Evolutionary conservation across 192 early-diverging fungal species (phyloP), one percentile per base, ranked within the genome.

Genomic region (Gryganskiella cystojenkinii): DNA sequence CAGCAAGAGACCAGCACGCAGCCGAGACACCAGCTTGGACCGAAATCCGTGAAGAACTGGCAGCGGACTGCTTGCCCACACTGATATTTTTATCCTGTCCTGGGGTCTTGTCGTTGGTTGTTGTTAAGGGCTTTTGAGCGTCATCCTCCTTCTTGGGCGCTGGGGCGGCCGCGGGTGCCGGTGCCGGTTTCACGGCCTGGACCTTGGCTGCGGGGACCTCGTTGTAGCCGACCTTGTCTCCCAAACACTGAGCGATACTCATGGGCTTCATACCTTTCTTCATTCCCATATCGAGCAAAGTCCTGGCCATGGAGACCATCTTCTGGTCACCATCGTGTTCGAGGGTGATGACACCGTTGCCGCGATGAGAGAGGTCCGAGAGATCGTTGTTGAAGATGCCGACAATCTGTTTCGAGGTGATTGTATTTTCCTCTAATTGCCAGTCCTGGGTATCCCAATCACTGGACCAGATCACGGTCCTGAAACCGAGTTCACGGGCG

Each of bases 381-480:
- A 78, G 54, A 24, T 31, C 73, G 14, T 62, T 35, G 10, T 78
- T 78, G 61, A 78, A 78, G 61, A 78, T 67, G 6, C 46, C 24
- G 17, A 68, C 60, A 15, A 78, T 54, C 19, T 78, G 53, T 30
- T 63, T 78, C 17, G 44, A 22, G 15, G 61, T 52, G 47, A 78
- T 69, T 11, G 60, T 68, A 14, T 78, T 49, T n/a, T 78, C 73
- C 34, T 60, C 20, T 17, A 83, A 62, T 57, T 67, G 67, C 86
- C 86, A 88, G 54, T 88, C 86, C 60, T 88, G 67, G 15, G 86
- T 86, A 42, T 86, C 86, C 54, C 82, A 80, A 15, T 84, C 71
- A 60, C 34, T 49, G 9, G 73, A 68, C 86, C 86, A 88, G 61
- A 86, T 86, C 53, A 88, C 83, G 28, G 86, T 76, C 78, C 33